Base-by-base conservation (phyloP, 1,284 basidiomycete species). In the Pseudozyma sp. region DNA sequence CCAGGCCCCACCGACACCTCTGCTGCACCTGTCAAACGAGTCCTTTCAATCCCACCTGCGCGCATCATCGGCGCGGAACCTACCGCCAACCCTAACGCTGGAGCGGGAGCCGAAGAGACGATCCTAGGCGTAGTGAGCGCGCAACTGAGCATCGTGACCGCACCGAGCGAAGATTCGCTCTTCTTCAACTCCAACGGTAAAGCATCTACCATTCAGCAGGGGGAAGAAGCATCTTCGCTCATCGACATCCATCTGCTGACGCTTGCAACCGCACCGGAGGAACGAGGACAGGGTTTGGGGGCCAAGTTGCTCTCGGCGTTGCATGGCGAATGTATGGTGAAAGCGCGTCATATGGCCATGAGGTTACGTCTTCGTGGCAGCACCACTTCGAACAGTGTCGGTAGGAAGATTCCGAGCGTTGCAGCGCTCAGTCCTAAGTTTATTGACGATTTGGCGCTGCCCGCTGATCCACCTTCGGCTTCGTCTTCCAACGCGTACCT, bases 61-160 rank as follows among this genome's bases (percentile, higher is more conserved):
- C 43, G 59, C 18, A 59, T 55, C 13, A 43, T 45, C 16, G 75
- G 79, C 31, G 56, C 54, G 12, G 80, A 31, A 31, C 25, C 25
- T 6, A 31, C 25, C 25, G 25, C 25, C 25, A 31, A 31, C 25
- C 25, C 25, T 31, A 31, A 31, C 25, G 25, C 3, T 6, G 25
- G 25, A 31, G 25, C 25, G 25, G 6, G 25, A 31, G 25, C 25
- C 25, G 25, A 31, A 31, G 25, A 82, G 49, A 75, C 67, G 35
- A 76, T 82, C n/a, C 52, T 81, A 14, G 80, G 78, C 5, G 80
- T 82, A 1, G 76, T 74, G 2, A 72, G 70, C 6, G 80, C 80
- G 12, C 59, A 67, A 16, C 12, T 79, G n/a, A 47, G 52, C 11
- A 56, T 67, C 18, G 62, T 69, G 0, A 21, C 31, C n/a, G 65